Base-by-base conservation (phyloP, 1,284 basidiomycete species). In the Takashimella koratensis region DNA sequence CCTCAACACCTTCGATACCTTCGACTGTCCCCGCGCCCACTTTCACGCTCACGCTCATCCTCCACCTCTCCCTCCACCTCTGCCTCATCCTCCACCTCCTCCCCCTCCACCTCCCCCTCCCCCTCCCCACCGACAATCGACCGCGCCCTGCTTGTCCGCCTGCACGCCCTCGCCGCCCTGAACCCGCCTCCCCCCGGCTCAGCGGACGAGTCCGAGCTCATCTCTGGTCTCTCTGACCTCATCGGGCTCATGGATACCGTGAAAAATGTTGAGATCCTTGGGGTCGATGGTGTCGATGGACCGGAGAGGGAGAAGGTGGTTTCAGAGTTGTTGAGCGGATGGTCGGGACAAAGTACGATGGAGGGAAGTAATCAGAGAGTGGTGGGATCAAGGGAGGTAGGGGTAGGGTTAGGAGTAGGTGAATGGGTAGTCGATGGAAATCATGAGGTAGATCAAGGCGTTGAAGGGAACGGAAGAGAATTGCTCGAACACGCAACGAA, bases 201-300 rank as follows among this genome's bases (percentile, higher is more conserved):
- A 4, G 13, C 12, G 11, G 59, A 45, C 4, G 59, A 58, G 45
- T 27, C 49, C 2, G 16, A 23, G 39, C 48, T 61, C n/a, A 40
- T 54, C 4, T 49, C 43, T 4, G 59, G 54, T 12, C 52, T 61
- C 20, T 52, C 54, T 43, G 54, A 61, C 27, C 59, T 61, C 25
- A 47, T 61, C 20, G 54, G 57, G 4, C 54, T 61, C n/a, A 61
- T 61, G 59, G 59, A 61, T n/a, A 49, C 58, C 26, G 59, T 61
- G 10, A 30, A 25, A 43, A 41, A 30, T 3, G 59, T 61, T 8
- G 30, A 56, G 45, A 43, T 60, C 13, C 40, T 41, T 12, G 36
- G 27, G n/a, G 54, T 49, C 22, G 39, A 41, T 5, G 45, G 49
- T 36, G 53, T 57, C 19, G 52, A 45, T 20, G 44, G 22, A 20